Evolutionary conservation across 2,329 filamentous ascomycete genomes (phyloP).

Genomic region (Botrytis porri): DNA sequence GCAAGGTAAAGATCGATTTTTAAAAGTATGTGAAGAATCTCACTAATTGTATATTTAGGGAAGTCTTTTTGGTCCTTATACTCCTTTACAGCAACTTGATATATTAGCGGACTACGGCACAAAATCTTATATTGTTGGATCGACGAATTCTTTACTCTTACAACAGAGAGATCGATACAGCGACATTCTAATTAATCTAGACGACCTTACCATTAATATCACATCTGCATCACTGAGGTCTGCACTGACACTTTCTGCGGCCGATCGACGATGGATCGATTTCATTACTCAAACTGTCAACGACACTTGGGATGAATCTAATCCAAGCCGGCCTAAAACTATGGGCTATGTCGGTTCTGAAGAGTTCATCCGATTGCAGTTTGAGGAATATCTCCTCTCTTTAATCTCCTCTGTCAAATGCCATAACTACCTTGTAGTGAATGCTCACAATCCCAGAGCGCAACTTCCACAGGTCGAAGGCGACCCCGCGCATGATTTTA

Average conservation of each 20-base stretch:
- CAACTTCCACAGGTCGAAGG: constrained; percentile 69
- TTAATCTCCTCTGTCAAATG: constrained; percentile 89
- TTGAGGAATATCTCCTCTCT: constrained; percentile 92
- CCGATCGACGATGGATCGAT: constrained; percentile 95
- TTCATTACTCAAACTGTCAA: constrained; percentile 89
- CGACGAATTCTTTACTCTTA: constrained; percentile 88
- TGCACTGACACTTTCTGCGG: constrained; percentile 74
- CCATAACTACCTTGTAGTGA: constrained; percentile 61
- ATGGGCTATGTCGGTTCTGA: constrained; percentile 94
- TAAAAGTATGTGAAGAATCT: not conserved
- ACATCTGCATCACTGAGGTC: constrained; percentile 73
- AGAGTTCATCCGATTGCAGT: constrained; percentile 94
- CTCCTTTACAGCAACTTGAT: constrained; percentile 91
- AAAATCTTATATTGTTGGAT: constrained; percentile 96
- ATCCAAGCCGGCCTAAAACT: constrained; percentile 86
- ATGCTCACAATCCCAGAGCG: constrained; percentile 56
- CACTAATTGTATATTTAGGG: constrained; percentile 51
- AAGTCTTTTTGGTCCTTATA: constrained; percentile 94
- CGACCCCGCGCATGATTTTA: constrained; percentile 82
- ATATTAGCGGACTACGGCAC: constrained; percentile 89
- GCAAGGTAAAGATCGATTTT: constrained; percentile 57
- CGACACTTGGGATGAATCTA: constrained; percentile 93
- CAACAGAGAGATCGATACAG: constrained; percentile 96
- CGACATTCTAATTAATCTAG: constrained; percentile 93
- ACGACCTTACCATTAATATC: constrained; percentile 82